These are phyloP conservation scores for Lathyrus aphaca DNA, from an alignment of 306 rosid genomes.

Conservation along the genomic window DNA sequence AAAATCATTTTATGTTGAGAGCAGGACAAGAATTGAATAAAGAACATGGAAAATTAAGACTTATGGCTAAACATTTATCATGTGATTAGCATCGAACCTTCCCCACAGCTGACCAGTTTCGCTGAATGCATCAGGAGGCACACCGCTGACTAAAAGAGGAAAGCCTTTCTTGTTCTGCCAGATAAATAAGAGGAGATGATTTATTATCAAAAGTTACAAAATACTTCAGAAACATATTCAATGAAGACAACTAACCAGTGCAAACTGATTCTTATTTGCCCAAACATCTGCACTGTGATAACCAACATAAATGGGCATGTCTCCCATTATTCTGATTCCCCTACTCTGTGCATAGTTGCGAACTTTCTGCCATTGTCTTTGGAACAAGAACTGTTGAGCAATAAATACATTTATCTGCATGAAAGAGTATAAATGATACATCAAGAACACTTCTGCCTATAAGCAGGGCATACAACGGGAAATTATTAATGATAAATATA, in stretches of 20 bases:
- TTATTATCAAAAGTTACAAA: slow-evolving; percentile 24
- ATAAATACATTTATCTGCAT: slow-evolving; percentile 82
- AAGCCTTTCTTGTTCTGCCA: slow-evolving; percentile 80
- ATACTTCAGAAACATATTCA: slow-evolving; percentile 32
- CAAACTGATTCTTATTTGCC: slow-evolving; percentile 90
- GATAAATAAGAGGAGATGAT: slow-evolving; percentile 42
- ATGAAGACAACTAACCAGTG: slow-evolving; percentile 60
- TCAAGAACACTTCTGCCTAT: slow-evolving; percentile 40
- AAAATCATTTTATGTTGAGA: slow-evolving; percentile 20
- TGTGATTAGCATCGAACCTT: slow-evolving; percentile 56
- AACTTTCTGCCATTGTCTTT: slow-evolving; percentile 94
- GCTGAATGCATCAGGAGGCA: slow-evolving; percentile 96
- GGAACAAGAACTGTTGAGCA: slow-evolving; percentile 91
- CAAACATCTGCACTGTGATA: slow-evolving; percentile 99
- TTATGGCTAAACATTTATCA: slow-evolving; percentile 14
- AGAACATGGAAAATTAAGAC: slow-evolving; percentile 24
- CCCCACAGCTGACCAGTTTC: slow-evolving; percentile 99
- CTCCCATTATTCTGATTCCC: slow-evolving; percentile 92
- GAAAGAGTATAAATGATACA: slow-evolving; percentile 40
- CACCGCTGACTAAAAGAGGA: slow-evolving; percentile 91
- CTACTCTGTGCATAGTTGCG: slow-evolving; percentile 67
- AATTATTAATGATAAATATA: slow-evolving; percentile 37
- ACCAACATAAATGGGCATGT: slow-evolving; percentile 98
- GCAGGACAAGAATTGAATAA: slow-evolving; percentile 21
- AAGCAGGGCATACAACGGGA: slow-evolving; percentile 19